Evolutionary conservation across 768 basidiomycete genomes (phyloP).

Genomic region (Tylopilus plumbeoviolaceoides): DNA sequence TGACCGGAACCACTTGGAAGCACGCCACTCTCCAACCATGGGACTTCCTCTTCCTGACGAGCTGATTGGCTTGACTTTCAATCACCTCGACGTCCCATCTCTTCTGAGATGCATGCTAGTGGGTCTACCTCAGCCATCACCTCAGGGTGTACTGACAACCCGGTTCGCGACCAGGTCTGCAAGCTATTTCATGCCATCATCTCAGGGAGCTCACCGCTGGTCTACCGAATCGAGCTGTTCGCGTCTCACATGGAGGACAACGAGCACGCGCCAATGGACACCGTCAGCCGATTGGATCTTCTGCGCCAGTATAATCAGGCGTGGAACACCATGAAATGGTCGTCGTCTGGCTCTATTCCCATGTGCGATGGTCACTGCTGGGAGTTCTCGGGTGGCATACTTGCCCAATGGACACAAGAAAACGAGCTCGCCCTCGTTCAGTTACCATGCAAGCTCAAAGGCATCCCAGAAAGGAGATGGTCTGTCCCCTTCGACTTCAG

Average conservation of each 20-base stretch:
- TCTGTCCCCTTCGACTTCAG: slow-evolving; percentile 21
- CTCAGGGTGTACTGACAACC: neutral
- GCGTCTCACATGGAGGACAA: slow-evolving; percentile 26
- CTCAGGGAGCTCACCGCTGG: slow-evolving; percentile 20
- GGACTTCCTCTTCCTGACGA: slow-evolving; percentile 29
- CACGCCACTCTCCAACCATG: slow-evolving; percentile 11
- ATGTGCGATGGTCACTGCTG: slow-evolving; percentile 23
- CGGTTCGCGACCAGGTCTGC: slow-evolving; percentile 23
- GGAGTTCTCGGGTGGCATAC: slow-evolving; percentile 35
- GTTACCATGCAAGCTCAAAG: slow-evolving; percentile 30
- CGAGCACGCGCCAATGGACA: slow-evolving; percentile 16
- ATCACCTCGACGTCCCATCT: slow-evolving; percentile 27
- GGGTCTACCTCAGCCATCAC: neutral
- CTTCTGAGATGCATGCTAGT: slow-evolving; percentile 29
- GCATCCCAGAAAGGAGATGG: slow-evolving; percentile 28
- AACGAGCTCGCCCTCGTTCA: slow-evolving; percentile 22
- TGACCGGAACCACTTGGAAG: too few relatives aligned
- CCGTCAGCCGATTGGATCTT: slow-evolving; percentile 20
- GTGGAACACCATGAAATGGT: slow-evolving; percentile 29
- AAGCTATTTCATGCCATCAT: slow-evolving; percentile 27
- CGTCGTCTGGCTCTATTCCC: slow-evolving; percentile 9
- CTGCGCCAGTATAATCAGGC: slow-evolving; percentile 25
- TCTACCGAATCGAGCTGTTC: slow-evolving; percentile 31
- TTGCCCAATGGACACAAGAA: slow-evolving; percentile 25
- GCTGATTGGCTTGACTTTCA: slow-evolving; percentile 22